Base-by-base conservation (phyloP, 148 eudicot species). In the Silene conica region DNA sequence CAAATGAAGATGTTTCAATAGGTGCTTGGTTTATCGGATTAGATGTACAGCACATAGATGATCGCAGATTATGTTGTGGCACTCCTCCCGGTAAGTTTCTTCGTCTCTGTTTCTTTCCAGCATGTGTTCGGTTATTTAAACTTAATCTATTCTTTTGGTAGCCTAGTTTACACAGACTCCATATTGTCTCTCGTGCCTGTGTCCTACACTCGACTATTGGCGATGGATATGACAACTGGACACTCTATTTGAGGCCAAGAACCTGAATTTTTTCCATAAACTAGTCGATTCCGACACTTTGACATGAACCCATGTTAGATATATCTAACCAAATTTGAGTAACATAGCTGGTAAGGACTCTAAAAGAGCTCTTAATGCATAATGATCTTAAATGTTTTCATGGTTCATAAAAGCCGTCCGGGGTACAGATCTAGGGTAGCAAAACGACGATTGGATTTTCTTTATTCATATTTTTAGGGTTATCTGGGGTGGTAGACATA, bases 21-120 rank as follows among this genome's bases (percentile, higher is more conserved):
- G 98, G 98, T 0, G 66, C 98, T n/a, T 93, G 98, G 98, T 70
- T 93, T 46, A 81, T 93, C 20, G 98, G 98, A 12, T 86, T 93
- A 79, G 96, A 93, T 73, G 96, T 93, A 13, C 85, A 93, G 69
- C 96, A 93, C 64, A 84, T 93, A 0, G 89, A 93, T 56, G 96
- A 90, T 5, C 90, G 87, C 41, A 79, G 90, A 54, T 84, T 93
- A 94, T 93, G 98, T 41, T 93, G 98, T 58, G 98, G 98, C 56
- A 93, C 96, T 25, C 90, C 92, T 61, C 96, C 98, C 65, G 97
- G 97, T 88, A 72, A 22, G 57, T 10, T 50, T 50, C 16, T 50
- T 50, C 6, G 10, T 22, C 15, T 28, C n/a, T 38, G 12, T 23
- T 19, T 6, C 3, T 20, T 19, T 2, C 26, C 9, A 7, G 11